A percentile compares a stretch with the other conserved stretches of the same genome.
Evolutionary conservation across 2,329 filamentous ascomycete species (phyloP).

Genomic region (Sclerotinia trifoliorum): DNA sequence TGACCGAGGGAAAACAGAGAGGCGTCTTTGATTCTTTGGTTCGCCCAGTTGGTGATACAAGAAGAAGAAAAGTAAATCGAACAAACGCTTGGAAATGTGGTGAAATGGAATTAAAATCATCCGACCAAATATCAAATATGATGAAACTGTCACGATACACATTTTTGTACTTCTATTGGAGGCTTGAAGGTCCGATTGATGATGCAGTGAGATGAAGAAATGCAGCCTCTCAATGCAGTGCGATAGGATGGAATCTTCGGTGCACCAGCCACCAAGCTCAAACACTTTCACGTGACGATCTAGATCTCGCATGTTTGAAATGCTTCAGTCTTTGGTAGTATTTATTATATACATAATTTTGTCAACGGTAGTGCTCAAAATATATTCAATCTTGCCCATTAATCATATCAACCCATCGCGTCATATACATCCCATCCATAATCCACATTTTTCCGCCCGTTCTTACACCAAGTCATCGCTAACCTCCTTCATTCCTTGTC

Average conservation of each 20-base stretch:
- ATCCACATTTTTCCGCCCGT: neutral
- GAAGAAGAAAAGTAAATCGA: neutral
- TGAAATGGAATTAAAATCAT: neutral
- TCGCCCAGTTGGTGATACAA: neutral
- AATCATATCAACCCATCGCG: neutral
- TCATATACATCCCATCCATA: neutral
- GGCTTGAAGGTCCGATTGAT: neutral
- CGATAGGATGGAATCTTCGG: constrained; percentile 11
- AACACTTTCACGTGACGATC: neutral
- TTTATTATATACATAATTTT: neutral
- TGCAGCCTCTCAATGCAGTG: constrained; percentile 6
- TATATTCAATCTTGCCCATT: neutral
- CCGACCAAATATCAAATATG: neutral
- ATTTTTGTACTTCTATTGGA: neutral
- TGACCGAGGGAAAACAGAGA: neutral
- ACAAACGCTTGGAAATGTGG: neutral
- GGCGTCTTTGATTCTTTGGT: neutral
- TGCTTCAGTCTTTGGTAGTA: neutral
- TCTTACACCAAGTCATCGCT: neutral
- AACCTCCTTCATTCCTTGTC: neutral
- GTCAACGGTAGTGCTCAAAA: neutral
- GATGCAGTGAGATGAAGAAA: constrained; percentile 15
- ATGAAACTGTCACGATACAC: neutral
- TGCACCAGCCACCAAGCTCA: constrained; percentile 5
- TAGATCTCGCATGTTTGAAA: neutral